A percentile compares a stretch with the other conserved stretches of the same genome.
Conservation (phyloP, 345 rosid genomes). For the Gossypioides kirkii region DNA sequence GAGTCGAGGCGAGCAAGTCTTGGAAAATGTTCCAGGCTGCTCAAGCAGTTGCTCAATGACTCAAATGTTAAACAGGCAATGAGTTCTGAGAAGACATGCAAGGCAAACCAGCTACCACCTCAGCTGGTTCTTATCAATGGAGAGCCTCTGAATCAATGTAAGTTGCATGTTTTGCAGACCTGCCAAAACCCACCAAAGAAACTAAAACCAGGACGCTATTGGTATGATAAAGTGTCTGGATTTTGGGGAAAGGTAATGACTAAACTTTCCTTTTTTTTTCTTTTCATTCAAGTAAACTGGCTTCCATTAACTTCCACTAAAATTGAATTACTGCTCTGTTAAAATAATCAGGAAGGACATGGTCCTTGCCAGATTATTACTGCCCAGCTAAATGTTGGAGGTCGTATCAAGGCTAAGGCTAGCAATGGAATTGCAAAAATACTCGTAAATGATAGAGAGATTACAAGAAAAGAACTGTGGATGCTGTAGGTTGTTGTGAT, state of each 20-base stretch:
- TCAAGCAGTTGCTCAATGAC: slow-evolving; percentile 46
- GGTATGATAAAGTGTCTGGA: slow-evolving; percentile 85
- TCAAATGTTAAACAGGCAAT: slow-evolving; percentile 50
- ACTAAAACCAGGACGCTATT: slow-evolving; percentile 67
- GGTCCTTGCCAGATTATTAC: slow-evolving; percentile 77
- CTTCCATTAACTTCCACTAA: slow-evolving; percentile 3
- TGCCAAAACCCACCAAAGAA: slow-evolving; percentile 66
- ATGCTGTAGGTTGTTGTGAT: slow-evolving; percentile 73
- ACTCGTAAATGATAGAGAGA: slow-evolving; percentile 55
- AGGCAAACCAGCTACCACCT: slow-evolving; percentile 67
- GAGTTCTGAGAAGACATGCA: slow-evolving; percentile 52
- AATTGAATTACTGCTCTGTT: slow-evolving; percentile 15
- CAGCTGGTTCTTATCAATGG: slow-evolving; percentile 53
- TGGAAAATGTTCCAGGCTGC: slow-evolving; percentile 61
- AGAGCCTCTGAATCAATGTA: slow-evolving; percentile 41
- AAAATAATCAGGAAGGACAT: slow-evolving; percentile 56
- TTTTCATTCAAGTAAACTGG: background rate
- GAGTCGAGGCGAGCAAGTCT: slow-evolving; percentile 53
- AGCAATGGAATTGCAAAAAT: slow-evolving; percentile 76
- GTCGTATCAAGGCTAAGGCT: slow-evolving; percentile 30
- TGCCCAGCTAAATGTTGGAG: slow-evolving; percentile 49
- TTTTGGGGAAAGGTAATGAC: slow-evolving; percentile 86
- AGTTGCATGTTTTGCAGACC: slow-evolving; percentile 47
- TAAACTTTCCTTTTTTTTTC: background rate
- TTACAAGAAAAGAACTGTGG: slow-evolving; percentile 51